Evolutionary conservation across 108 stramenopile species (phyloP), one percentile per base, ranked within the genome.

Genomic region (Skeletonema marinoi): DNA sequence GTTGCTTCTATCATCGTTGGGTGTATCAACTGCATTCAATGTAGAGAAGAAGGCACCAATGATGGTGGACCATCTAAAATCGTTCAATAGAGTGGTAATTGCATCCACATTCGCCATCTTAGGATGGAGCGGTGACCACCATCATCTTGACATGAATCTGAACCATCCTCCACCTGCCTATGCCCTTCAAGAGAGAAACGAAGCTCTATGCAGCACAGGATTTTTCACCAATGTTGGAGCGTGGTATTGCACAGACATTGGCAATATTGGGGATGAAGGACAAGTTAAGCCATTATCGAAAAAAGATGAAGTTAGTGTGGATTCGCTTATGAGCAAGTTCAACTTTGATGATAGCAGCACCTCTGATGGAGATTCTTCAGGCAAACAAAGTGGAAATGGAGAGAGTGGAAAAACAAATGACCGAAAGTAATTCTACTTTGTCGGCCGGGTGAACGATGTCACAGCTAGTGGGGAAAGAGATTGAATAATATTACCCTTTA

Each of bases 221-320:
- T 91, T 91, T 69, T 91, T 91, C 69, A 89, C 88, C 21, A 89
- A 91, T 56, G 82, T 89, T 38, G 75, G 68, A 9, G 76, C 82
- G 31, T 92, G 86, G 78, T 85, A 87, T 71, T 92, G 91, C 56
- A 92, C 91, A 1, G 88, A 86, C 19, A 85, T 92, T 60, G 91
- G 91, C 9, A 86, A 92, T 46, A 92, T 92, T 62, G 51, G 63
- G 14, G 88, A 88, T 66, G 91, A 92, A 50, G 91, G 90, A 31
- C 30, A 63, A 63, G 44, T 83, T 3, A 83, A 77, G 60, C 39
- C 68, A 31, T 29, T 87, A 46, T 51, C 70, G 3, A 31, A 42
- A 25, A 35, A 77, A 13, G 75, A 80, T 39, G 71, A 78, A 48
- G 7, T 44, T 6, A 44, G 70, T 10, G 65, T 70, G 7, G 71